These are phyloP conservation scores for Plectranthus barbatus DNA, from an alignment of 257 asterid genomes.

Conservation along the genomic window DNA sequence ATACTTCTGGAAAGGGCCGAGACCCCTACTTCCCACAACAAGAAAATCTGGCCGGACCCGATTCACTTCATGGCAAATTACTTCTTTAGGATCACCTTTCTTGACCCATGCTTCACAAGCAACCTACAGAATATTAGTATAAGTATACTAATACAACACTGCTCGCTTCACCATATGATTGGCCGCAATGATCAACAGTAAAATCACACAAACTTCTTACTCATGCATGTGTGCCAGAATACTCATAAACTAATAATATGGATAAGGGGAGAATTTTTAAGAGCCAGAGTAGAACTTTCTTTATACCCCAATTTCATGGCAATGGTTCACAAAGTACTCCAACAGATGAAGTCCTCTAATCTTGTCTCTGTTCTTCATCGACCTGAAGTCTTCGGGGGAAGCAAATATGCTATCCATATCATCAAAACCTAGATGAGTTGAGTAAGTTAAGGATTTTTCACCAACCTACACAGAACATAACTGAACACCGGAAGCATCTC, in stretches of 20 bases:
- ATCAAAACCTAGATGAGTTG: constrained; percentile 50
- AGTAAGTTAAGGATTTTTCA: constrained; percentile 4
- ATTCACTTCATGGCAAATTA: constrained; percentile 62
- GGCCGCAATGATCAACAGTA: background rate
- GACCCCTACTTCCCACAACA: constrained; percentile 85
- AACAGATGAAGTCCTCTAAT: constrained; percentile 62
- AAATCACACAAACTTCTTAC: background rate
- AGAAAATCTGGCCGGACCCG: constrained; percentile 72
- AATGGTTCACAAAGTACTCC: constrained; percentile 75
- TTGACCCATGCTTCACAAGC: constrained; percentile 84
- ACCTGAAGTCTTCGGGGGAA: constrained; percentile 64
- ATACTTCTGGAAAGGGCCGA: constrained; percentile 83
- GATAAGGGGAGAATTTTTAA: background rate
- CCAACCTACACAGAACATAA: background rate
- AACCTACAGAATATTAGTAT: constrained; percentile 31
- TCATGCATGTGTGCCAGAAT: background rate
- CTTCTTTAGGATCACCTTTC: constrained; percentile 74
- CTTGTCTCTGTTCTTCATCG: constrained; percentile 44
- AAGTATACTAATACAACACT: background rate
- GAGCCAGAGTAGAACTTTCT: background rate
- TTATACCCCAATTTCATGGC: constrained; percentile 78
- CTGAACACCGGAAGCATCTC: background rate
- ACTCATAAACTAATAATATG: background rate
- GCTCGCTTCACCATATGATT: background rate
- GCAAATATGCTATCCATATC: constrained; percentile 71